Evolutionary conservation across 1,284 basidiomycete species (phyloP), one percentile per base, ranked within the genome.

Genomic region (Malassezia brasiliensis): DNA sequence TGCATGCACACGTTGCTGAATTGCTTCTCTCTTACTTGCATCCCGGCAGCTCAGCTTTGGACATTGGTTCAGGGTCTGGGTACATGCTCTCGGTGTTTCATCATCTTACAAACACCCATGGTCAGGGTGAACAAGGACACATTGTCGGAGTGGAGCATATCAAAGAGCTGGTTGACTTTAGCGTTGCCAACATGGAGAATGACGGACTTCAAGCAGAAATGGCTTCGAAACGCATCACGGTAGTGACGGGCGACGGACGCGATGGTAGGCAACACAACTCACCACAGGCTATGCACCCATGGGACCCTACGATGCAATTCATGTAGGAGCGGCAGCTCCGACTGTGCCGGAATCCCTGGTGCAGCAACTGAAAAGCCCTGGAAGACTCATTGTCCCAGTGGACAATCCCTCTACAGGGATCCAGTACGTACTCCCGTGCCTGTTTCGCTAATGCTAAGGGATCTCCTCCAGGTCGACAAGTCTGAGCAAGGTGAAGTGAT

Each of bases 81-180:
- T 72, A 72, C 52, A 63, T 63, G 1, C 54, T 68, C 3, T 69
- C 66, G 3, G 64, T 74, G n/a, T 67, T 74, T 25, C 67, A 69
- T 55, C 63, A 67, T 22, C 64, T 75, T 17, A 50, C 65, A 10
- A 50, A 56, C 19, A 54, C 62, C 1, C 38, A 52, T 22, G 0
- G 30, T 45, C 19, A 31, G n/a, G 32, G 17, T 20, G 12, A 44
- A 11, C 12, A 56, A 0, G 86, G 85, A 7, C 84, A 79, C 59
- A 85, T 96, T 3, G 79, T 94, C 12, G 91, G 90, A 1, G 87
- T 98, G 61, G 93, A 98, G 51, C 93, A 98, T 74, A 84, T 98
- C 61, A 47, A 45, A 22, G 57, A 36, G 11, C 61, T 69, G 1
- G 61, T 61, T 4, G 80, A 85, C 4, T 82, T 83, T 79, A 86